Evolutionary conservation across 2,329 filamentous ascomycete species (phyloP).

Genomic region (Monilinia vaccinii-corymbosi): DNA sequence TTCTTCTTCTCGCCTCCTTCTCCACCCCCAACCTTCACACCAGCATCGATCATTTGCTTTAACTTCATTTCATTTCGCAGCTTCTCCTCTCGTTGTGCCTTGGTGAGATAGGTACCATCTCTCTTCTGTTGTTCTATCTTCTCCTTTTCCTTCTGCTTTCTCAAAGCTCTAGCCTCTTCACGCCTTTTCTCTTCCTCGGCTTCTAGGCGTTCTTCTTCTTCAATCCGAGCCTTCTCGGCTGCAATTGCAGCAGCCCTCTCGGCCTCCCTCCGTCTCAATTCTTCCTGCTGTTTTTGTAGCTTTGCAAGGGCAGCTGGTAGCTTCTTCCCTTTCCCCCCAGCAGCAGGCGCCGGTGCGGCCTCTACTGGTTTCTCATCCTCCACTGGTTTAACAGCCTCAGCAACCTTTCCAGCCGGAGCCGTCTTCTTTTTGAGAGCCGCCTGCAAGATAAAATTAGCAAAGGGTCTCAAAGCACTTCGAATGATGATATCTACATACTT

Average conservation of each 20-base stretch:
- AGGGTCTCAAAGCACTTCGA: neutral
- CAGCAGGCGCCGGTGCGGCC: conserved; percentile 34
- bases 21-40: conserved; percentile 60
- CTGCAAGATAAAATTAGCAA: conserved; percentile 11
- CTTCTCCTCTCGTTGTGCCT: conserved; percentile 77
- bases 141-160: conserved; percentile 82
- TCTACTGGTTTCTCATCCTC: conserved; percentile 40
- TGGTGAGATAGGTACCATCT: conserved; percentile 78
- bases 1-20: conserved; percentile 52
- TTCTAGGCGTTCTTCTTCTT: conserved; percentile 54
- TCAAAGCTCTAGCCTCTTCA: conserved; percentile 65
- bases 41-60: conserved; percentile 76
- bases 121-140: conserved; percentile 81
- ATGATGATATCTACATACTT: conserved; percentile 45
- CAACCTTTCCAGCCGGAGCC: conserved; percentile 43
- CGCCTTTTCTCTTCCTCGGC: conserved; percentile 60
- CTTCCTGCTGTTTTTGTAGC: conserved; percentile 77
- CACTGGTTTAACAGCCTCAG: conserved; percentile 45
- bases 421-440: conserved; percentile 81
- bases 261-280: conserved; percentile 56
- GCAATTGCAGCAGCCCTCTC: conserved; percentile 48
- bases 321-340: conserved; percentile 79
- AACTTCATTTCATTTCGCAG: conserved; percentile 69
- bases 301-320: conserved; percentile 63
- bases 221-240: conserved; percentile 56